phyloP scores from a whole-genome alignment of 305 asterid species.

The Salvia sclarea region DNA sequence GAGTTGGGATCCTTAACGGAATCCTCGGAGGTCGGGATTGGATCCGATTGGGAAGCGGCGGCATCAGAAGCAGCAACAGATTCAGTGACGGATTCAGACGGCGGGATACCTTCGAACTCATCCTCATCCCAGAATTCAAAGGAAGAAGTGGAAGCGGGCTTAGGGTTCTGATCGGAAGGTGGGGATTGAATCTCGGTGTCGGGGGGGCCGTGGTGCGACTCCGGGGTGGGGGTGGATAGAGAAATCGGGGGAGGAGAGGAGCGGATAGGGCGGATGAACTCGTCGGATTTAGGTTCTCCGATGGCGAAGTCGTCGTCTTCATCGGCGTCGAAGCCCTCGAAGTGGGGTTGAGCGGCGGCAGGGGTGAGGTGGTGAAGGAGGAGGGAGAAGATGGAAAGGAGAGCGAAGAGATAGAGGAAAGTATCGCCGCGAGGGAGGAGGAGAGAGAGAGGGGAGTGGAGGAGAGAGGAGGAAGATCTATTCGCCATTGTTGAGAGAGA shows the following conservation, averaged over 20 bases:
- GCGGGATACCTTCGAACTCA: constrained; percentile 82
- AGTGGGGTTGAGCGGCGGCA: constrained; percentile 56
- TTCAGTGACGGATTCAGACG: constrained; percentile 31
- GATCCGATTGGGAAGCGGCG: constrained; percentile 32
- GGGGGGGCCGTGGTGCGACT: constrained; percentile 66
- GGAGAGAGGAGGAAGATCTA: constrained; percentile 40
- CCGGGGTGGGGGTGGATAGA: constrained; percentile 52
- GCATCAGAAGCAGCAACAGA: constrained; percentile 33
- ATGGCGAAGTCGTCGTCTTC: constrained; percentile 57
- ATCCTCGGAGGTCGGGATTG: constrained; percentile 36
- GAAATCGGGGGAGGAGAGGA: constrained; percentile 66
- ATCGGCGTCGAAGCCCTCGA: constrained; percentile 99
- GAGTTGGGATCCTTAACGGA: constrained; percentile 31
- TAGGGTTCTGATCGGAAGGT: constrained; percentile 56
- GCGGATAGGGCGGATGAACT: constrained; percentile 44
- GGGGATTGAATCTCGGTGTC: constrained; percentile 44
- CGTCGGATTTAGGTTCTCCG: constrained; percentile 50
- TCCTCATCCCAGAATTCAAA: constrained; percentile 94
- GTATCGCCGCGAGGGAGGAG: constrained; percentile 65
- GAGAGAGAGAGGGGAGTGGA: constrained; percentile 57
- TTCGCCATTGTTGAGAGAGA: constrained; percentile 54
- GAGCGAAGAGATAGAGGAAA: constrained; percentile 58
- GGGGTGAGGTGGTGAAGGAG: constrained; percentile 67
- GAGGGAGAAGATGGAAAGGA: constrained; percentile 59
- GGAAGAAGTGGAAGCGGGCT: constrained; percentile 57